Evolutionary conservation across 2,329 filamentous ascomycete genomes (phyloP), one percentile per base, ranked within the genome.

Genomic region (Onygena corvina): DNA sequence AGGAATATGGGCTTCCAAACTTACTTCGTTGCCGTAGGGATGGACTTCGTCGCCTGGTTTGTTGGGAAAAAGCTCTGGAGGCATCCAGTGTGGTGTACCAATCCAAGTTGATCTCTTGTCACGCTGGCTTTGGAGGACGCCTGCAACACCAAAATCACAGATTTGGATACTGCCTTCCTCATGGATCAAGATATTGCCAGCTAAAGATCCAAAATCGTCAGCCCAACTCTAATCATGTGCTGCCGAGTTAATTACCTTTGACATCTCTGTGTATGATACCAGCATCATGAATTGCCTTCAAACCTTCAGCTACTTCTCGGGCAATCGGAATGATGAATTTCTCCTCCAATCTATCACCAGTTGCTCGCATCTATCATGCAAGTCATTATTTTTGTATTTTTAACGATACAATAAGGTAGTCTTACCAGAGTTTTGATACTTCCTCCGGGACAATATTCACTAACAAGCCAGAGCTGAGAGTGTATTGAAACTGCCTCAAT

Each of bases 61-160:
- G 38, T 59, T 61, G 38, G 65, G 58, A 53, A 72, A 72, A 60
- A 81, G 69, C 59, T 83, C 79, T 3, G 76, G 77, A 4, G 79
- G 75, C 78, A 83, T 81, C 76, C 77, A 83, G 58, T 81, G 75
- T 2, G 78, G 76, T 3, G 79, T 83, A 20, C 79, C 79, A 46
- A 83, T 76, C 61, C 81, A 79, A 3, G 79, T 83, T 7, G 75
- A 75, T 49, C 79, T 70, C 62, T 82, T 83, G 50, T 77, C 74
- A 49, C 71, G 67, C 50, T 76, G 71, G 3, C 72, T 75, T 54
- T 81, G 76, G 7, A 82, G 67, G 6, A 79, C 67, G n/a, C 76
- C 77, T 30, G 80, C 76, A 21, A 83, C 77, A 53, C 79, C 79
- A 58, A 83, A 83, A 56, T 83, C 79, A 58, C 79, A 81, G 27